phyloP scores from a whole-genome alignment of 2,329 filamentous ascomycete species.

The Aureobasidium melanogenum region DNA sequence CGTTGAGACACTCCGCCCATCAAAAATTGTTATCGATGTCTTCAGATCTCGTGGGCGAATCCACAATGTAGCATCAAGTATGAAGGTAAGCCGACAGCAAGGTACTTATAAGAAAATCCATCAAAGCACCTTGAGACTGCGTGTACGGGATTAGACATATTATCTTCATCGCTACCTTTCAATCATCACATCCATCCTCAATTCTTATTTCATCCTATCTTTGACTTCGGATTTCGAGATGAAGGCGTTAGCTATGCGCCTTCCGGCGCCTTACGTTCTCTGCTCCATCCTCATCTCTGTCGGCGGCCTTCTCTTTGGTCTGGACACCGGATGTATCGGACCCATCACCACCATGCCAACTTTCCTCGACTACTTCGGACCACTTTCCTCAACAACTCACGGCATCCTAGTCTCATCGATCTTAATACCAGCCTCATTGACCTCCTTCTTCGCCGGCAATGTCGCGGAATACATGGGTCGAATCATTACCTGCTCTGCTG shows the following conservation, averaged over 20 bases:
- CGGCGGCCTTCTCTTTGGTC: constrained; percentile 5
- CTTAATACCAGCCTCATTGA: constrained; percentile 47
- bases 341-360: constrained; percentile 46
- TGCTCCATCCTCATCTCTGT: not conserved
- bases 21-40: constrained; percentile 1
- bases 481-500: constrained; percentile 31
- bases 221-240: no score
- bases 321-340: constrained; percentile 44
- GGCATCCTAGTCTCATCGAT: constrained; percentile 49
- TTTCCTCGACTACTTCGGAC: constrained; percentile 41
- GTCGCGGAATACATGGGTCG: constrained; percentile 7
- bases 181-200: not conserved
- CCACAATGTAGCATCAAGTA: not conserved
- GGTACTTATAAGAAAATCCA: not conserved
- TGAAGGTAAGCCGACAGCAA: constrained; percentile 1
- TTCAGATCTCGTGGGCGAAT: not conserved
- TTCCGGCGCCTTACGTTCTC: not conserved
- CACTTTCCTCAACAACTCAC: constrained; percentile 40
- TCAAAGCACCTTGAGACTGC: not conserved
- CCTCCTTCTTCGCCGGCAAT: constrained; percentile 47
- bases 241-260: not conserved
- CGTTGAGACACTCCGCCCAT: not conserved
- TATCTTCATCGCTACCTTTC: not conserved
- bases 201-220: not conserved
- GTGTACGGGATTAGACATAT: not conserved